A percentile compares a stretch with the other conserved stretches of the same genome.
Evolutionary conservation across 169 alveolate species (phyloP).

Genomic region (Plasmodium inui): DNA sequence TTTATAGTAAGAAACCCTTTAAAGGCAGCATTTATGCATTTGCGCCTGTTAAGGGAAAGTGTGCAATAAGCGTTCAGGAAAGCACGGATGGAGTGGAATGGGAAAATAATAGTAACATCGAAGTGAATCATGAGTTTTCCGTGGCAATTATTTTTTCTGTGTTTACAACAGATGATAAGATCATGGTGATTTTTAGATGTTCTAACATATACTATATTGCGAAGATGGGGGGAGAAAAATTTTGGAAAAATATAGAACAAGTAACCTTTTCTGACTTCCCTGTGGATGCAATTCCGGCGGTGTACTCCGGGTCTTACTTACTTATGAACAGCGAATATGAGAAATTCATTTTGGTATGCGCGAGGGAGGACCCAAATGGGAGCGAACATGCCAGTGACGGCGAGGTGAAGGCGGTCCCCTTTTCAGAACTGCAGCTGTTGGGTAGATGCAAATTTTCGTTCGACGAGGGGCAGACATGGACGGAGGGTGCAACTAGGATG

Average conservation of each 20-base stretch:
- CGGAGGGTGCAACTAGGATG: background rate
- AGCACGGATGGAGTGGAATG: background rate
- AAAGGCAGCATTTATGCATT: constrained; percentile 33
- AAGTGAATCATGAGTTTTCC: background rate
- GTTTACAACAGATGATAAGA: constrained; percentile 9
- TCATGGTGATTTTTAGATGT: constrained; percentile 28
- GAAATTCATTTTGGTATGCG: constrained; percentile 35
- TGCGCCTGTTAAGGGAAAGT: background rate
- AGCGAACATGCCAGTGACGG: background rate
- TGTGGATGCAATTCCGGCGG: background rate
- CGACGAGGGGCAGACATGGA: background rate
- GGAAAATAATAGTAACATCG: background rate
- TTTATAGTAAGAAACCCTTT: constrained; percentile 1
- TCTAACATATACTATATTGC: constrained; percentile 11
- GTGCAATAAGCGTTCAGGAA: constrained; percentile 11
- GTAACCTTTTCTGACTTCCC: background rate
- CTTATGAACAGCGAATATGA: constrained; percentile 19
- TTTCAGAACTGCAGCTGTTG: background rate
- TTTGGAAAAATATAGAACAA: background rate
- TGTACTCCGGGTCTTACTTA: constrained; percentile 27
- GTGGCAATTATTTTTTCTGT: constrained; percentile 15
- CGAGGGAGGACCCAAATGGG: background rate
- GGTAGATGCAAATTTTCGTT: constrained; percentile 6
- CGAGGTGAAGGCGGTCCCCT: constrained; percentile 6
- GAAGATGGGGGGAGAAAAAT: background rate